Evolutionary conservation across 2,329 filamentous ascomycete species (phyloP), one percentile per base, ranked within the genome.

Genomic region (Dryadomyces quercus-mongolicae): DNA sequence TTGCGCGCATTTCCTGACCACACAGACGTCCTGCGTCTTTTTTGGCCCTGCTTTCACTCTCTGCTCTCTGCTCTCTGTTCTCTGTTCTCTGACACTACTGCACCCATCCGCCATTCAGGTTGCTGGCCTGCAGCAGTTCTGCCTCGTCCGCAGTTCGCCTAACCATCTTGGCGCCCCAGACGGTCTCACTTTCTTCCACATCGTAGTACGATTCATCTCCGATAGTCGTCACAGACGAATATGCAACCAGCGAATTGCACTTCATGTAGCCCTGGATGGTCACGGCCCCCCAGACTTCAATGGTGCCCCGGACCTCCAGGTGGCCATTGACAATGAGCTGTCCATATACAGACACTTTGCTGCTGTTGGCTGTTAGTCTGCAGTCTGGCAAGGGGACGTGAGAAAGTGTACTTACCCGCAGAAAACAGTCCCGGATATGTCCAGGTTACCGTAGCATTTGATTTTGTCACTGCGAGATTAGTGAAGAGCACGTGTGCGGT

Each of bases 261-360:
- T 67, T 72, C 53, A 75, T 57, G 55, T 68, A 70, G 51, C 74
- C 74, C 10, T 70, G 68, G 55, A 76, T 69, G 45, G 63, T 70
- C 45, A 75, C 62, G 51, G 71, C 71, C 8, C 74, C 74, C 61
- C 73, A 76, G 13, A 76, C 70, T 55, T 76, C 72, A 18, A 76
- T 54, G 36, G 59, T 61, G 31, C 71, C 69, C 3, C 66, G 62
- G 12, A 67, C 71, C 43, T 75, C 68, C 7, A 74, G 62, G 22
- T 65, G 69, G 6, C 74, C 74, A 12, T 65, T 64, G 22, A 76
- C 60, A 51, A 65, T 72, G 42, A 76, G 65, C 60, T 74, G 73
- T 20, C 73, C 74, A 57, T 69, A 74, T 25, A 73, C 69, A 51
- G 72, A 73, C 58, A 75, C 69, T 56, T 71, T 73, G 56, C 70